Conservation (phyloP, 2,329 filamentous ascomycete species). For the Neonectria sp. region DNA sequence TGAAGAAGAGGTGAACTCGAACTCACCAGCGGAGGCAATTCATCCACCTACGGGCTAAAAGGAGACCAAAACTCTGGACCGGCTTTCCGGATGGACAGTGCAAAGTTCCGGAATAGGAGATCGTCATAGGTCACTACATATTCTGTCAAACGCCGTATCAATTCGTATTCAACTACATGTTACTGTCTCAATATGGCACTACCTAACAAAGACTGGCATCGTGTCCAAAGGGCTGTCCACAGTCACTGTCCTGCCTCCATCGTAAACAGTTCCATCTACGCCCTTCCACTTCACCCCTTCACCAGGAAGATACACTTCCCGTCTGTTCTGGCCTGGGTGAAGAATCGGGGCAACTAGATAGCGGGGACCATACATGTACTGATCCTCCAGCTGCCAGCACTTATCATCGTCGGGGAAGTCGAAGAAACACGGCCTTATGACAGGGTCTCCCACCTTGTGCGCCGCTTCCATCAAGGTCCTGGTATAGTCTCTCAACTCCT, state of each 20-base stretch:
- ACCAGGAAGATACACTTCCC: neutral
- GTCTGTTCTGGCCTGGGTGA: neutral
- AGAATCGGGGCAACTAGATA: conserved; percentile 18
- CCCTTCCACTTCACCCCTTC: neutral
- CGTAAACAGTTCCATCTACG: neutral
- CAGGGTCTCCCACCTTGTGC: conserved; percentile 70
- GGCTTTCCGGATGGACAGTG: neutral
- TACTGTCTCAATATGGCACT: neutral
- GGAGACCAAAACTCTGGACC: no score
- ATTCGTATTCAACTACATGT: neutral
- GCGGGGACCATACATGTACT: conserved; percentile 73
- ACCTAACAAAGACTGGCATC: neutral
- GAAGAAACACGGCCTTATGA: conserved; percentile 76
- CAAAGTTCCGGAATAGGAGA: neutral
- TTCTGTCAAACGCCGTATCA: no score
- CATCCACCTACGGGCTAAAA: neutral
- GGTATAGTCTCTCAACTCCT: conserved; percentile 71
- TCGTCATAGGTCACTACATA: no score
- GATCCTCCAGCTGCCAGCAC: conserved; percentile 70
- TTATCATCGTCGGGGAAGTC: conserved; percentile 71
- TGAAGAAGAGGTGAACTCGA: neutral
- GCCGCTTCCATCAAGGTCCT: conserved; percentile 71
- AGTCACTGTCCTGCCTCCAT: neutral
- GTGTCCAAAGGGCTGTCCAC: neutral
- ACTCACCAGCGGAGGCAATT: neutral